These are phyloP conservation scores for Dactylellina haptotyla DNA, from an alignment of 2,329 filamentous ascomycete species.

Conservation along the genomic window DNA sequence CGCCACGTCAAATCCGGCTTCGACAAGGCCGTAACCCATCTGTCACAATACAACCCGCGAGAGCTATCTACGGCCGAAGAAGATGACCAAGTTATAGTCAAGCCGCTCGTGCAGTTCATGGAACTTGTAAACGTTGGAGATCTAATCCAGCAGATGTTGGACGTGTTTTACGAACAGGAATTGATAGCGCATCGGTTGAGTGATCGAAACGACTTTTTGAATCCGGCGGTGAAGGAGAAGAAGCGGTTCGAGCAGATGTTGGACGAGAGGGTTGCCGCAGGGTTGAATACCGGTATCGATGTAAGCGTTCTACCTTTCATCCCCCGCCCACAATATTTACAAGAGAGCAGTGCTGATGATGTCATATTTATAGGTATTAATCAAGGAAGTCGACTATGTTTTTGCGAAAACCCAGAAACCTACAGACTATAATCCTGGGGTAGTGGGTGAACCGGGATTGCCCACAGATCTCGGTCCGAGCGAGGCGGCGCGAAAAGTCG, in stretches of 20 bases:
- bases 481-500: slow-evolving; percentile 79
- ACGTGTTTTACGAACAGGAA: slow-evolving; percentile 98
- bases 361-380: slow-evolving; percentile 67
- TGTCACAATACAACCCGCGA: slow-evolving; percentile 89
- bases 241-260: slow-evolving; percentile 99
- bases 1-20: slow-evolving; percentile 93
- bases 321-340: no score
- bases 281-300: slow-evolving; percentile 96
- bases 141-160: slow-evolving; percentile 97
- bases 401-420: slow-evolving; percentile 86
- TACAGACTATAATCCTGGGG: slow-evolving; percentile 85
- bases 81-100: slow-evolving; percentile 71
- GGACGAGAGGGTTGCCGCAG: slow-evolving; percentile 93
- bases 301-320: slow-evolving; percentile 67
- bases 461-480: slow-evolving; percentile 76
- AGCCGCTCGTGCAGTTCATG: slow-evolving; percentile 92
- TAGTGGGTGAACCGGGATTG: slow-evolving; percentile 59
- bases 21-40: slow-evolving; percentile 87
- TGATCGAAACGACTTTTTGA: slow-evolving; percentile 93
- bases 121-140: slow-evolving; percentile 98
- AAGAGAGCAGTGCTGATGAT: not conserved
- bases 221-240: slow-evolving; percentile 91
- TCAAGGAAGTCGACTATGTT: slow-evolving; percentile 97
- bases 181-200: slow-evolving; percentile 82
- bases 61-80: slow-evolving; percentile 77